Evolutionary conservation across 2,329 filamentous ascomycete species (phyloP), one percentile per base, ranked within the genome.

Genomic region (Colletotrichum musae): DNA sequence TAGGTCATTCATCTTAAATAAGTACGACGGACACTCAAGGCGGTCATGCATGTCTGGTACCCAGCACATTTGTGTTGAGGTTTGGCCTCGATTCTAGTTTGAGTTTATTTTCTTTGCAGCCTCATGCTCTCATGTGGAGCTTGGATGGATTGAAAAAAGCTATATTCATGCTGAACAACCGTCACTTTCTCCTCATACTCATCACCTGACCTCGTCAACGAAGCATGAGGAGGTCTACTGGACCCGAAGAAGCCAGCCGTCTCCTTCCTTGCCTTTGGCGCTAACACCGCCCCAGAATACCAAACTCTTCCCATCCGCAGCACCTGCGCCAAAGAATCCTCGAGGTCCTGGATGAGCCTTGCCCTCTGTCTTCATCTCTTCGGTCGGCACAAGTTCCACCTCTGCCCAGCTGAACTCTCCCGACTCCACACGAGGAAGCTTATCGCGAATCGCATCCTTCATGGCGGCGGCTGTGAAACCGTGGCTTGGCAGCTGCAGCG

Each of bases 221-320:
- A 36, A 18, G 16, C 36, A 24, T 24, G 12, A 12, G 7, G 10
- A 6, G 28, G 32, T 36, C 47, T 43, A 32, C 47, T 61, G 56
- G 7, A 78, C 45, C 58, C 72, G 74, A 50, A 83, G 71, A 15
- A 82, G 65, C 81, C 82, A 83, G 2, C 82, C 82, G 68, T 83
- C 80, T 2, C 76, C 78, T 57, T 82, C 78, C 16, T 70, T 74
- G 2, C 84, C 83, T 45, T 81, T 76, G 0, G 77, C 79, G 72
- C 83, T 83, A 4, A 82, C 69, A 0, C 87, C 87, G n/a, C 87
- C 87, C 86, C 86, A 89, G 13, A 87, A 72, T 3, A 88, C 77
- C 6, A 86, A 80, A 15, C 79, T 84, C 58, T 81, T 83, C 4
- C 82, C 85, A 70, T 84, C 83, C 4, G 84, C 77, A 58, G 81